Base-by-base conservation (phyloP, 2,329 filamentous ascomycete genomes). In the Trichoderma harzianum region DNA sequence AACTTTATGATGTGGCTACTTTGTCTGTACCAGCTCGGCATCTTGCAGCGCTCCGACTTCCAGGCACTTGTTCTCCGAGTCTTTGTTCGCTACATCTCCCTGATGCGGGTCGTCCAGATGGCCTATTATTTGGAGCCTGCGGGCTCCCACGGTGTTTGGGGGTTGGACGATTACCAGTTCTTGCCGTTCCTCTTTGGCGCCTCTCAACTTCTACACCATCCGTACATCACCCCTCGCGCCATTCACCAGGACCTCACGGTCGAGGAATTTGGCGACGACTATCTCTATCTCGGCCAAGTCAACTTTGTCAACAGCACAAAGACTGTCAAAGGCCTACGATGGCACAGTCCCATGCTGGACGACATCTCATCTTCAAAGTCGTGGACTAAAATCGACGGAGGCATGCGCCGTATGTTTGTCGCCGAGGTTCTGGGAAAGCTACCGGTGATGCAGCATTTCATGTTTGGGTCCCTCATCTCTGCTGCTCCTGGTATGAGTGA, bases 291-390 rank as follows among this genome's bases (percentile, higher is more conserved):
- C 0, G 92, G 95, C 67, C 96, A 98, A 82, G 93, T 99, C 30
- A 88, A 88, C 66, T 99, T 97, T 82, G 95, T 99, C 72, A 98
- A 98, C 82, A 93, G 91, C 76, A 97, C 97, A 72, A 99, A 99
- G 85, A 97, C 94, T 1, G 95, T 98, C 72, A 94, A 97, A 78
- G 95, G 95, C 1, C 84, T 99, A 73, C 89, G 96, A 58, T 99
- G 96, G 96, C 97, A 99, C 78, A 95, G 92, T 74, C 96, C 97
- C 4, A 98, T 99, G 97, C 89, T 99, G 21, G 96, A 99, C 79
- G 96, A 99, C 80, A 99, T 99, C 75, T 96, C 93, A 4, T 91
- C 93, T 1, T 92, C 95, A 18, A 95, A 93, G 80, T 93, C 87
- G 51, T 99, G 96, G 96, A 84, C 82, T 75, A 99, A 99, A 85